A percentile compares a stretch with the other conserved stretches of the same genome.
Evolutionary conservation across 306 rosid species (phyloP).

Genomic region (Fragaria ananassa): DNA sequence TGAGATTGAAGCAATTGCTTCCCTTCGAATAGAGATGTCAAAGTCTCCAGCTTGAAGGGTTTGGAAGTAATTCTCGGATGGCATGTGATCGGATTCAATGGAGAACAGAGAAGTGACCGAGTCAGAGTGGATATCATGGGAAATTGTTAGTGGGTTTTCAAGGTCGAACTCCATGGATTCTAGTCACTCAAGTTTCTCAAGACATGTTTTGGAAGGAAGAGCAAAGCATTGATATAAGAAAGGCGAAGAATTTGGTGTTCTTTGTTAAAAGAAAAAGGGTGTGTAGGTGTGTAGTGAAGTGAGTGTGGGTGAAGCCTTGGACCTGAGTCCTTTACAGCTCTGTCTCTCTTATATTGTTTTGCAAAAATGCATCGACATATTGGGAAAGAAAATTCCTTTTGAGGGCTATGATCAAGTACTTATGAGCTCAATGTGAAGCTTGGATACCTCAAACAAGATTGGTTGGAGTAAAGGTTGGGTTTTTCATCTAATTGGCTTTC

Average conservation of each 20-base stretch:
- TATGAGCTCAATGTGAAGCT: slow-evolving; percentile 14
- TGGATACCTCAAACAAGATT: slow-evolving; percentile 24
- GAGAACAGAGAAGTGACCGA: slow-evolving; percentile 55
- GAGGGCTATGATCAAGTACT: slow-evolving; percentile 37
- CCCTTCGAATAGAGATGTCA: slow-evolving; percentile 49
- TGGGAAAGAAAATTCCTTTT: slow-evolving; percentile 40
- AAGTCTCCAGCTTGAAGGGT: slow-evolving; percentile 44
- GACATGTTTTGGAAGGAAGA: slow-evolving; percentile 32
- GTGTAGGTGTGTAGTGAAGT: background rate
- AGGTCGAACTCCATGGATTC: slow-evolving; percentile 79
- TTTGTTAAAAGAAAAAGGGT: slow-evolving; percentile 32
- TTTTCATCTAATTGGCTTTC: background rate
- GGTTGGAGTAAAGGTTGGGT: background rate
- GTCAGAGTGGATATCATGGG: slow-evolving; percentile 41
- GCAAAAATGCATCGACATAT: slow-evolving; percentile 19
- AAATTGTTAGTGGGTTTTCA: slow-evolving; percentile 72
- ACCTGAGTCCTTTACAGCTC: slow-evolving; percentile 34
- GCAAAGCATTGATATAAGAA: slow-evolving; percentile 11
- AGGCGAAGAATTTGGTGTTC: slow-evolving; percentile 29
- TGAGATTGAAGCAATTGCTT: slow-evolving; percentile 59
- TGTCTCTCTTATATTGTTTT: slow-evolving; percentile 28
- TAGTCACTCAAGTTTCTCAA: slow-evolving; percentile 3
- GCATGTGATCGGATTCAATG: slow-evolving; percentile 79
- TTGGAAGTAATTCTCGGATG: slow-evolving; percentile 50
- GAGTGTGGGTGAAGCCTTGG: slow-evolving; percentile 31